Evolutionary conservation across 73 alveolate species (phyloP).

Genomic region (Uronychia setigera): DNA sequence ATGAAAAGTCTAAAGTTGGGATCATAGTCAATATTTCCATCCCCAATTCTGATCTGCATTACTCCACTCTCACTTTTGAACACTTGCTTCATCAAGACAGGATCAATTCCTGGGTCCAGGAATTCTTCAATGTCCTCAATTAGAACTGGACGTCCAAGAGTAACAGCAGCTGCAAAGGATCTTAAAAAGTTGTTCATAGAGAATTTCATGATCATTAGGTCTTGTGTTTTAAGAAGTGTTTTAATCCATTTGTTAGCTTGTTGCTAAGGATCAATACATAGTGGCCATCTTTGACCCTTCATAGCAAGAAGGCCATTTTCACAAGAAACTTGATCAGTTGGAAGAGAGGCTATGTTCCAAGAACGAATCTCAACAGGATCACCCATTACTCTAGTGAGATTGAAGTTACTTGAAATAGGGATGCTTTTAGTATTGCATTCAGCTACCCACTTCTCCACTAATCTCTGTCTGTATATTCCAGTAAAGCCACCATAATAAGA

Average conservation of each 20-base stretch:
- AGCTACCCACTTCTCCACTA: slow-evolving; percentile 76
- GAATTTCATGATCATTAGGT: slow-evolving; percentile 87
- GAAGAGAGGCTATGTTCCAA: slow-evolving; percentile 96
- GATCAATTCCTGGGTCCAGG: slow-evolving; percentile 93
- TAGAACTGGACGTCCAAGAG: slow-evolving; percentile 90
- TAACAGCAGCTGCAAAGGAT: slow-evolving; percentile 81
- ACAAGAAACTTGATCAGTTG: slow-evolving; percentile 97
- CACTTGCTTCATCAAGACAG: slow-evolving; percentile 85
- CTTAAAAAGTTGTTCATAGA: slow-evolving; percentile 73
- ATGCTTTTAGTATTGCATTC: slow-evolving; percentile 81
- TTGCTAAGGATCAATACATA: slow-evolving; percentile 99
- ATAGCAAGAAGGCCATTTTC: slow-evolving; percentile 98
- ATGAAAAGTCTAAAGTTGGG: slow-evolving; percentile 89
- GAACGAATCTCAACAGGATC: slow-evolving; percentile 93
- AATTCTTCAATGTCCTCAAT: slow-evolving; percentile 93
- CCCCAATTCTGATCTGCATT: slow-evolving; percentile 78
- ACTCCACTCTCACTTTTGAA: slow-evolving; percentile 77
- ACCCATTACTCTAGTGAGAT: slow-evolving; percentile 87
- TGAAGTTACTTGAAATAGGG: slow-evolving; percentile 85
- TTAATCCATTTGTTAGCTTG: slow-evolving; percentile 99
- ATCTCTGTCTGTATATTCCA: slow-evolving; percentile 84
- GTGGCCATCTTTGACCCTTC: slow-evolving; percentile 98
- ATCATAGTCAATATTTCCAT: slow-evolving; percentile 76
- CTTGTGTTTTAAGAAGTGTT: slow-evolving; percentile 89
- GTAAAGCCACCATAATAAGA: slow-evolving; percentile 95